A percentile compares a stretch with the other conserved stretches of the same genome.
Conservation (phyloP, 768 basidiomycete species). For the Imleria badia region DNA sequence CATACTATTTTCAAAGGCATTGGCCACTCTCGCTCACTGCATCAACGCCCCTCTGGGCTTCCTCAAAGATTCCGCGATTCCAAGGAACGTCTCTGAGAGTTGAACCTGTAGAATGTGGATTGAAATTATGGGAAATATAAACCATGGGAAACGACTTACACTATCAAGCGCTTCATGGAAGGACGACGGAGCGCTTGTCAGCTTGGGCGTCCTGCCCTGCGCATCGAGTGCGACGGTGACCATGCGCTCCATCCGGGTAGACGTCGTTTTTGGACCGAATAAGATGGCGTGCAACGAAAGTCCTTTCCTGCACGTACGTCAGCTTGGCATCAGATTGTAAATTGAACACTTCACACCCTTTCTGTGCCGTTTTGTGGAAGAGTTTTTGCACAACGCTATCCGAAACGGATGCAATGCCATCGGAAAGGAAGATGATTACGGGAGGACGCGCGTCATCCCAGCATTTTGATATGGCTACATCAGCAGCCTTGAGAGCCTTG, state of each 20-base stretch:
- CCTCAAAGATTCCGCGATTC: constrained; percentile 54
- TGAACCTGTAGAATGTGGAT: constrained; percentile 40
- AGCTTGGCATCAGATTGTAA: background rate
- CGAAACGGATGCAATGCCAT: constrained; percentile 44
- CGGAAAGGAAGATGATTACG: constrained; percentile 57
- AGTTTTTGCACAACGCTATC: constrained; percentile 38
- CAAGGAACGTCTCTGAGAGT: constrained; percentile 54
- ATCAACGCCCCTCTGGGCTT: constrained; percentile 51
- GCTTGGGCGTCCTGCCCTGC: constrained; percentile 34
- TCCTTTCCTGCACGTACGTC: constrained; percentile 41
- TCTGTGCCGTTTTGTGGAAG: constrained; percentile 36
- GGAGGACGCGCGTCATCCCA: constrained; percentile 50
- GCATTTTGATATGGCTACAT: constrained; percentile 37
- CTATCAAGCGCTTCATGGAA: constrained; percentile 52
- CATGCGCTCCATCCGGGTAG: constrained; percentile 43
- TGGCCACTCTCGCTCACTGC: constrained; percentile 17
- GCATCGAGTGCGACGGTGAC: constrained; percentile 46
- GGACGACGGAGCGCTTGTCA: constrained; percentile 38
- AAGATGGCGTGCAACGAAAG: constrained; percentile 60
- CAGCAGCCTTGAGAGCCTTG: constrained; percentile 39
- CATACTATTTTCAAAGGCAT: background rate
- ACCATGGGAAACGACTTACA: constrained; percentile 28
- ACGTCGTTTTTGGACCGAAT: constrained; percentile 41
- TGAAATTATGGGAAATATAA: background rate
- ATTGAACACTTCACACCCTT: constrained; percentile 36